Evolutionary conservation across 2,329 filamentous ascomycete species (phyloP).

Genomic region (Cytospora leucostoma): DNA sequence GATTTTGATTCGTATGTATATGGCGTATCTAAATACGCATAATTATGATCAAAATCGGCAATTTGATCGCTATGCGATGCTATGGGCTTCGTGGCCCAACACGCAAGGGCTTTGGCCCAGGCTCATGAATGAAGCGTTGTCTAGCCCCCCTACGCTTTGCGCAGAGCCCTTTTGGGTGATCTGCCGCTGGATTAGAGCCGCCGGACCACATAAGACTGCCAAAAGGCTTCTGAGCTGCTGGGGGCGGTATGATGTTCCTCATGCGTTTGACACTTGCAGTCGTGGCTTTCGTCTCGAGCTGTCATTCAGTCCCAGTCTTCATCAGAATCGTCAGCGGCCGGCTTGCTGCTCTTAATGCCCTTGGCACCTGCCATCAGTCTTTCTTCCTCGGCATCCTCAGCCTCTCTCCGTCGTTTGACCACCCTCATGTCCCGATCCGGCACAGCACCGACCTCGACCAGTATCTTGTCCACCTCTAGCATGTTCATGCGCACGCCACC

Average conservation of each 20-base stretch:
- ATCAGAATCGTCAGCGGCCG: conserved; percentile 48
- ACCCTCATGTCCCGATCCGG: conserved; percentile 77
- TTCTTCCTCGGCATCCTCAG: conserved; percentile 63
- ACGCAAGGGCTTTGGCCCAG: neutral
- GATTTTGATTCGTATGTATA: neutral
- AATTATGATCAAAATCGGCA: neutral
- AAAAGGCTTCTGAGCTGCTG: neutral
- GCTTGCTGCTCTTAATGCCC: conserved; percentile 48
- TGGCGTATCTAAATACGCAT: conserved; percentile 7
- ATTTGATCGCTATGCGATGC: neutral
- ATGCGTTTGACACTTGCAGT: neutral
- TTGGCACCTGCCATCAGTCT: conserved; percentile 49
- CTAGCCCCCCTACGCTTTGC: too few relatives aligned
- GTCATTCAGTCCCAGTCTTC: conserved; percentile 61
- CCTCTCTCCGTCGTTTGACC: conserved; percentile 59
- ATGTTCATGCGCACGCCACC: conserved; percentile 71
- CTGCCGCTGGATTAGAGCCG: neutral
- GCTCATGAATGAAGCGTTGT: neutral
- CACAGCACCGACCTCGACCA: conserved; percentile 82
- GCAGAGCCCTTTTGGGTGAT: neutral
- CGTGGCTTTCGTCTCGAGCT: neutral
- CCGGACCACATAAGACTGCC: neutral
- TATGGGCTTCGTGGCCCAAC: neutral
- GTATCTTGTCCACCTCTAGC: conserved; percentile 75
- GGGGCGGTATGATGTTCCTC: neutral